Evolutionary conservation across 495 filamentous ascomycete species (phyloP).

Genomic region (Oidiodendron maius): DNA sequence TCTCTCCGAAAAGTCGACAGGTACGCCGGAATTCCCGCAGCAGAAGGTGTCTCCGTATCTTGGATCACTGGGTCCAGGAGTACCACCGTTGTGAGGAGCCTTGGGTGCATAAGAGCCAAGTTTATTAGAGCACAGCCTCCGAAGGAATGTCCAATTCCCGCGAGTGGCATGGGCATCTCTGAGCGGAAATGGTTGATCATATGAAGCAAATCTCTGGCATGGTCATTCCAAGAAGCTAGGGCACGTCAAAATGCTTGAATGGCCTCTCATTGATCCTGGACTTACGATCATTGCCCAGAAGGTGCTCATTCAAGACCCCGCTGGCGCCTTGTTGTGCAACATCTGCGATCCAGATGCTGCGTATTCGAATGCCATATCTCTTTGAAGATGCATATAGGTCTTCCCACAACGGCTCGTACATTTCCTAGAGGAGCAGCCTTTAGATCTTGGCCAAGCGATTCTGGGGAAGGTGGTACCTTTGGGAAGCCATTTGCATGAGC

Average conservation of each 20-base stretch:
- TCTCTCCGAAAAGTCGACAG: conserved; percentile 62
- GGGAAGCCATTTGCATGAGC: conserved; percentile 86
- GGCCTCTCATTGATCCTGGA: conserved; percentile 20
- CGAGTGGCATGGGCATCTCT: conserved; percentile 79
- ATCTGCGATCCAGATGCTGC: conserved; percentile 83
- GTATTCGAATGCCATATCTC: conserved; percentile 58
- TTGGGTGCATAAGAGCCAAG: conserved; percentile 69
- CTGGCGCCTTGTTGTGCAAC: conserved; percentile 70
- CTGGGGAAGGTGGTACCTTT: conserved; percentile 47
- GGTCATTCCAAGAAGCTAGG: conserved; percentile 73
- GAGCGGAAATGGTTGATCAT: conserved; percentile 78
- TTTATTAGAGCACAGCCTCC: conserved; percentile 65
- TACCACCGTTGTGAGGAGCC: conserved; percentile 69
- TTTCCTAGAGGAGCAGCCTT: conserved; percentile 50
- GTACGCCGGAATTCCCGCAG: conserved; percentile 29
- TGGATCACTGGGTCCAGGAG: conserved; percentile 79
- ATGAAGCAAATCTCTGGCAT: conserved; percentile 80
- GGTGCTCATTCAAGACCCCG: conserved; percentile 65
- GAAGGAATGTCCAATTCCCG: conserved; percentile 88
- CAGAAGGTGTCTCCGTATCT: conserved; percentile 21
- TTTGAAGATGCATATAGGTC: conserved; percentile 55
- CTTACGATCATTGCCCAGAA: conserved; percentile 75
- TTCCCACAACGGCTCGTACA: conserved; percentile 86
- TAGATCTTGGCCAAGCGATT: neutral
- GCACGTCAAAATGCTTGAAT: conserved; percentile 6